Conservation (phyloP, 805 yeast species). For the Hanseniaspora nectarophila region DNA sequence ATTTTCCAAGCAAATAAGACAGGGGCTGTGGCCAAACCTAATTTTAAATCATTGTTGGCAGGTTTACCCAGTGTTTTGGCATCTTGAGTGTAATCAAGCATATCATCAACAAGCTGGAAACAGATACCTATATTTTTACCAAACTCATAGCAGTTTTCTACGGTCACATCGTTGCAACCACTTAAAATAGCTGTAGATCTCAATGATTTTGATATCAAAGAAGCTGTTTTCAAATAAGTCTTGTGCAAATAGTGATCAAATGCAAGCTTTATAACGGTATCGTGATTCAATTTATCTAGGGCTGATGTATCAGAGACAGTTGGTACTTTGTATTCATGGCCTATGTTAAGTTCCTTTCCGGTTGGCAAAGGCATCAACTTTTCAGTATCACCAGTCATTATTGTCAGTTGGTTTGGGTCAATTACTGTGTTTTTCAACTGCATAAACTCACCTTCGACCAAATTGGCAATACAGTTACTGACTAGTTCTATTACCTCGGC, state of each 20-base stretch:
- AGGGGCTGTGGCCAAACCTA: constrained; percentile 96
- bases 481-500: constrained; percentile 95
- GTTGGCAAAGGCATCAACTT: constrained; percentile 42
- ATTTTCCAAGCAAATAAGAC: constrained; percentile 88
- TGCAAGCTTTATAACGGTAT: constrained; percentile 65
- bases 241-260: constrained; percentile 92
- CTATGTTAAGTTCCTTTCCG: constrained; percentile 49
- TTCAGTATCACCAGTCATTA: constrained; percentile 19
- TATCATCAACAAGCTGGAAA: constrained; percentile 91
- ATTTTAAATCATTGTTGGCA: constrained; percentile 82
- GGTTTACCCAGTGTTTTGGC: constrained; percentile 85
- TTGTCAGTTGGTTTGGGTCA: constrained; percentile 36
- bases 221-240: constrained; percentile 89
- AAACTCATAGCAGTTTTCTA: constrained; percentile 78
- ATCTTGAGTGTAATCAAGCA: constrained; percentile 87
- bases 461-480: constrained; percentile 90
- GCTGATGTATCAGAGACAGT: constrained; percentile 14
- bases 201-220: constrained; percentile 84
- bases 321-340: constrained; percentile 45
- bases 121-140: constrained; percentile 90
- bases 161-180: constrained; percentile 62
- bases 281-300: constrained; percentile 30
- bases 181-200: constrained; percentile 87
- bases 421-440: constrained; percentile 86
- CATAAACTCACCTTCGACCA: constrained; percentile 98